Evolutionary conservation across 805 yeast genomes (phyloP), one percentile per base, ranked within the genome.

Genomic region (Komagataella mondaviorum): DNA sequence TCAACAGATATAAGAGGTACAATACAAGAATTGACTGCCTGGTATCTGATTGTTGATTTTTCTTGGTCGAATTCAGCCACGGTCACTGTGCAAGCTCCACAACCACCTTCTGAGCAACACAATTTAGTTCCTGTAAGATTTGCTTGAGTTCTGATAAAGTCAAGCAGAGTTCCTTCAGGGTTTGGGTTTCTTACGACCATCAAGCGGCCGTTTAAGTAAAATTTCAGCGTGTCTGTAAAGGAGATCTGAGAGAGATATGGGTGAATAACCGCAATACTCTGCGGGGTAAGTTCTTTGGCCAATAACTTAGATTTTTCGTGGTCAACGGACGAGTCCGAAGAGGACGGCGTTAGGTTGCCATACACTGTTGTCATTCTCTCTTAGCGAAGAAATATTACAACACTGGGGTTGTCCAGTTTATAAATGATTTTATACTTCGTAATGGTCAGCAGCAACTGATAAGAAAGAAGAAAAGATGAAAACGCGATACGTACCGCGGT

Each of bases 101-200:
- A 73, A 4, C 78, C 78, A 18, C 77, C 77, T 56, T 73, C 78
- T 12, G 74, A 69, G 57, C 78, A 73, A 12, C 76, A 76, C 17
- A 73, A 67, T 55, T 73, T 73, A 8, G 77, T 71, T 16, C 77
- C 78, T 3, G 67, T 67, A 20, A 73, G 60, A 16, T 65, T 65
- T 23, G 66, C 64, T 20, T 56, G 59, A 2, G 64, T 55, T 46
- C 78, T 60, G 49, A 73, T 71, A 54, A 66, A 73, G 49, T 72
- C 76, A 10, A 72, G 62, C 46, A 73, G 61, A 2, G 75, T 65
- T 45, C 71, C 71, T 18, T 69, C 68, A 1, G 77, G 77, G 48
- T 71, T 65, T 10, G 76, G 72, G 48, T 69, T 61, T n/a, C 55
- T 55, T 14, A 71, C 61, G 0, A 55, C 53, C 49, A 66, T 65